Base-by-base conservation (phyloP, 352 stramenopile species). In the Phytophthora capsici region DNA sequence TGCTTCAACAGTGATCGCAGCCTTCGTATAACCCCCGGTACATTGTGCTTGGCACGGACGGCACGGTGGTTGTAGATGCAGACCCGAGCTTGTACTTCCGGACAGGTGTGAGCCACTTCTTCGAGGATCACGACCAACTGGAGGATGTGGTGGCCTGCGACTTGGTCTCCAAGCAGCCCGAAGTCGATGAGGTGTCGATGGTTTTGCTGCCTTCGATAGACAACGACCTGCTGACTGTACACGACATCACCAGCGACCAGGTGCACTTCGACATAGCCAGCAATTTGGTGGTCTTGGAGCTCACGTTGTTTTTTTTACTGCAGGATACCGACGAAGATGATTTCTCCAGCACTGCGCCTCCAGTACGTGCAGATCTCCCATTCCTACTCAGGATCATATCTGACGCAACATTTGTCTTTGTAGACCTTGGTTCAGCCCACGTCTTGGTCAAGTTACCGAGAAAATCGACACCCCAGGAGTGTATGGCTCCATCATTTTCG, bases 401-500 rank as follows among this genome's bases (percentile, higher is more conserved):
- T 53, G 3, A 36, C 37, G 37, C 6, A 19, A 2, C 26, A 53
- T 9, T 26, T 4, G n/a, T 16, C 3, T 41, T 19, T 23, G 8
- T 14, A 71, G 41, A 57, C 73, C 22, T 43, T 22, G 6, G 1
- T 17, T 30, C 30, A 55, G 48, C 16, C 53, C 5, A n/a, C 49
- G 6, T 6, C 62, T 6, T 69, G 45, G 52, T 16, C 16, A 44
- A 6, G n/a, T 53, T 28, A 55, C 50, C 22, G 49, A 72, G 14
- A 58, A 77, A 6, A 67, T 13, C 23, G 57, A 65, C 1, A 47
- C 75, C 20, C 69, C 72, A 8, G 73, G 66, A 13, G 69, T 80
- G 14, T 77, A 78, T 17, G 75, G 69, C 26, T 75, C 75, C 16
- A 66, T 84, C 41, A 30, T 84, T 26, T 82, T 84, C 44, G 73